Base-by-base conservation (phyloP, 371 early-diverging fungal genomes). In the Rhizopus delemar region DNA sequence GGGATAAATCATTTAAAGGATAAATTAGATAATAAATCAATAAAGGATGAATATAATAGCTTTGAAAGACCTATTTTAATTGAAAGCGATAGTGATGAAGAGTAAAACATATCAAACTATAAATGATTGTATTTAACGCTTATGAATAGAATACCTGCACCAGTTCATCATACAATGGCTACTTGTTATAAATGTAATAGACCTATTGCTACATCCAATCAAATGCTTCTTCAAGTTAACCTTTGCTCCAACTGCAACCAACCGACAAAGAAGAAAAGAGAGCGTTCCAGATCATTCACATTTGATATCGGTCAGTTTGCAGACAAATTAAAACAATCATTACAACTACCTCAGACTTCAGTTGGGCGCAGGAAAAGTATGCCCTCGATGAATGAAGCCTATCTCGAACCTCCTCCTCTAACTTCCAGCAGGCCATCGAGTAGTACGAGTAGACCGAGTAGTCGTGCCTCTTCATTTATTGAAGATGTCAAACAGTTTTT, bases 401-500 rank as follows among this genome's bases (percentile, higher is more conserved):
- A 38, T 32, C 31, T 45, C 5, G 56, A 45, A 7, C 36, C 36
- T 11, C 35, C 46, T 22, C 11, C 15, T 11, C 8, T 28, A 28
- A 46, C 22, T 22, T 22, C 22, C 22, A 22, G 56, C 12, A 46
- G 51, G 0, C 51, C 35, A n/a, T 13, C 8, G 5, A 43, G 43
- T 15, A 28, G 38, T 8, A 50, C 56, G 4, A 50, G 56, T 11
- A 43, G 67, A 36, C 62, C 67, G 1, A 63, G 60, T 6, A 68
- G 68, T 41, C 33, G 68, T 16, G 68, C 68, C 6, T 68, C 68
- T 32, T 68, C 68, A 0, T 59, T 68, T 33, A 56, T 68, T 49
- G 68, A 68, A 46, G 68, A 68, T 34, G 58, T 68, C 3, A 68
- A 68, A 8, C 68, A 68, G 5, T 63, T 68, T 12, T 28, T 68